Evolutionary conservation across 1,284 basidiomycete genomes (phyloP).

Genomic region (Meira miltonrushii): DNA sequence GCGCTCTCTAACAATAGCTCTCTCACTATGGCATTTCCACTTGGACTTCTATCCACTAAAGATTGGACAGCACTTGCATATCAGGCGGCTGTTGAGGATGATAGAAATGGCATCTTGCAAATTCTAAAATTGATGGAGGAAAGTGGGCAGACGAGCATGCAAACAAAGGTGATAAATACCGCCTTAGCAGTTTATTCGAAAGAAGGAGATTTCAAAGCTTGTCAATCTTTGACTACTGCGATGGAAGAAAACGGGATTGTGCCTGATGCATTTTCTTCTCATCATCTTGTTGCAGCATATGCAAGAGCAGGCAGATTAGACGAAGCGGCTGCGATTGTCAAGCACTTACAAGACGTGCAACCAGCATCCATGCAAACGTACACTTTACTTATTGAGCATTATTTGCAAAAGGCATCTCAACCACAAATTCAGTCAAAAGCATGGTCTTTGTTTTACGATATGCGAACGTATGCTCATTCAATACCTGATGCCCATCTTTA

Average conservation of each 20-base stretch:
- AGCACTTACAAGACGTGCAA: slow-evolving; percentile 11
- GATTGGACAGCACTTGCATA: slow-evolving; percentile 41
- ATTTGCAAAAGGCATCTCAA: slow-evolving; percentile 21
- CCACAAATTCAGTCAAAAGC: slow-evolving; percentile 23
- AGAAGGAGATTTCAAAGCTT: slow-evolving; percentile 55
- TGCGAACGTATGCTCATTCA: slow-evolving; percentile 89
- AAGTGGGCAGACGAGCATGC: slow-evolving; percentile 15
- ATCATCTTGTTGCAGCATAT: slow-evolving; percentile 41
- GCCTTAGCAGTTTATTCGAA: slow-evolving; percentile 59
- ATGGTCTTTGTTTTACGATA: slow-evolving; percentile 90
- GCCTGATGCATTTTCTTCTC: slow-evolving; percentile 29
- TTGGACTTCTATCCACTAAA: slow-evolving; percentile 23
- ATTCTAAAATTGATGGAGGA: slow-evolving; percentile 24
- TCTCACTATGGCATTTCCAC: slow-evolving; percentile 9
- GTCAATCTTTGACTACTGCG: slow-evolving; percentile 20
- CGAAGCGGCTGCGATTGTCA: slow-evolving; percentile 8
- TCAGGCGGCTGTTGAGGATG: slow-evolving; percentile 23
- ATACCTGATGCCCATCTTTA: slow-evolving; percentile 70
- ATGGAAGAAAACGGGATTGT: slow-evolving; percentile 21
- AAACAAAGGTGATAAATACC: slow-evolving; percentile 37
- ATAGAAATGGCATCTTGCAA: slow-evolving; percentile 15
- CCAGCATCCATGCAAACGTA: slow-evolving; percentile 44
- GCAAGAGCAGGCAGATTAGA: slow-evolving; percentile 16
- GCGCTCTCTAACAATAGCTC: no score
- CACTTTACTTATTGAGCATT: slow-evolving; percentile 35